A percentile compares a stretch with the other conserved stretches of the same genome.
These are phyloP conservation scores for Naganishia cerealis DNA, from an alignment of 1,284 basidiomycete genomes.

Conservation along the genomic window DNA sequence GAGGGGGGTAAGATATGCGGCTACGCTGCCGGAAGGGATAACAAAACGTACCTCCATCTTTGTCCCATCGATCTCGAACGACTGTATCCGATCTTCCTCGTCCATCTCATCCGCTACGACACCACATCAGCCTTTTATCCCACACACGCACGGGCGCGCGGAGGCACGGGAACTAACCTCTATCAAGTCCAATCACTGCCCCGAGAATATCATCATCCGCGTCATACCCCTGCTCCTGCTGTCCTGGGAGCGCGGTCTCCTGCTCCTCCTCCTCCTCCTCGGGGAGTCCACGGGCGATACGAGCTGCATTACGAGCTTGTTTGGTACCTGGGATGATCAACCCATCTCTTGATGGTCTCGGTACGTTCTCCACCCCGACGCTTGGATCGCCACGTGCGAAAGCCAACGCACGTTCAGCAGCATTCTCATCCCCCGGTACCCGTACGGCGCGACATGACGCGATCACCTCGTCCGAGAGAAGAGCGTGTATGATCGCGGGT, in stretches of 20 bases:
- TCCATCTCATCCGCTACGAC: slow-evolving; percentile 79
- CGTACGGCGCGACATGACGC: slow-evolving; percentile 58
- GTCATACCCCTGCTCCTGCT: slow-evolving; percentile 28
- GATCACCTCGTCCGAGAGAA: slow-evolving; percentile 82
- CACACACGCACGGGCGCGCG: not conserved
- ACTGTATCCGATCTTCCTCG: slow-evolving; percentile 91
- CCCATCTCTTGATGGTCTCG: slow-evolving; percentile 65
- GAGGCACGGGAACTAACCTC: slow-evolving; percentile 59
- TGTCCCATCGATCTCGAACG: slow-evolving; percentile 86
- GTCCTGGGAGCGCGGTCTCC: slow-evolving; percentile 2
- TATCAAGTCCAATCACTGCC: slow-evolving; percentile 84
- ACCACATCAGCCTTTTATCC: not conserved
- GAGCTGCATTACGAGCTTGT: slow-evolving; percentile 46
- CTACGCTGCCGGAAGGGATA: slow-evolving; percentile 7
- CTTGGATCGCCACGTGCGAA: slow-evolving; percentile 37
- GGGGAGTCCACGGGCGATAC: slow-evolving; percentile 22
- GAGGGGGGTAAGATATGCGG: not conserved
- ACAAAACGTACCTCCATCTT: slow-evolving; percentile 82
- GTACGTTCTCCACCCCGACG: slow-evolving; percentile 75
- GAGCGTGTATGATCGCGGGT: slow-evolving; percentile 80
- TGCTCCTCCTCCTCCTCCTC: slow-evolving; percentile 38
- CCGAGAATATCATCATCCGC: slow-evolving; percentile 59
- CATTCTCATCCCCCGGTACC: slow-evolving; percentile 37
- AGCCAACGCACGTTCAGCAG: slow-evolving; percentile 28
- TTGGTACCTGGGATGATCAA: slow-evolving; percentile 77